Evolutionary conservation across 1,284 basidiomycete genomes (phyloP), one percentile per base, ranked within the genome.

Genomic region (Omphalotus olearius): DNA sequence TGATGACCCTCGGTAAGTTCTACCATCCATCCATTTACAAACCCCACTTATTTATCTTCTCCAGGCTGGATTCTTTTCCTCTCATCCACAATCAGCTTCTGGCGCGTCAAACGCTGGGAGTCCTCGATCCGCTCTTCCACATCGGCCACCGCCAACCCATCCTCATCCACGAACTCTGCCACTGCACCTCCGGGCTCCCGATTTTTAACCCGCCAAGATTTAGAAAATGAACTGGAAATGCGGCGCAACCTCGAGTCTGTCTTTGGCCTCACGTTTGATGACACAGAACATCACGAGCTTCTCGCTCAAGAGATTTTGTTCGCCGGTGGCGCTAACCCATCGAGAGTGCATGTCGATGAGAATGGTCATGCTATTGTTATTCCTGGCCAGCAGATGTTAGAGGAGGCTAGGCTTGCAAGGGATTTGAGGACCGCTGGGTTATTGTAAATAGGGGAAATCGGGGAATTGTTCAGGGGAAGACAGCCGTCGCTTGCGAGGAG

Each of bases 11-110:
- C 35, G 90, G 89, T 85, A 54, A 49, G 73, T 66, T 2, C 25
- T 7, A n/a, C 42, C 52, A 40, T 56, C 55, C 51, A 45, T 4
- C 13, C 26, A 23, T 13, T 2, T 30, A 25, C 53, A 14, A 42
- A 17, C 23, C 56, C 17, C 44, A 51, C 36, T 47, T 47, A 36
- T 45, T 50, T n/a, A 40, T 45, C 17, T 41, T 47, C 11, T 42
- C 23, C 50, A 79, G 92, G 94, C 10, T 96, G 93, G 92, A 93
- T 96, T 75, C 72, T 95, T 37, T 74, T 96, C 14, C 72, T 93
- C 17, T 87, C 89, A 1, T 88, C 85, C 39, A 57, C 89, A 47
- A 79, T 93, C 42, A 84, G 88, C 17, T 95, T 84, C 71, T 91
- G 87, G 80, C 82, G 91, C 57, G 80, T 93, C 37, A 93, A 93